Evolutionary conservation across 2,329 filamentous ascomycete species (phyloP).

Genomic region (Exophiala mesophila): DNA sequence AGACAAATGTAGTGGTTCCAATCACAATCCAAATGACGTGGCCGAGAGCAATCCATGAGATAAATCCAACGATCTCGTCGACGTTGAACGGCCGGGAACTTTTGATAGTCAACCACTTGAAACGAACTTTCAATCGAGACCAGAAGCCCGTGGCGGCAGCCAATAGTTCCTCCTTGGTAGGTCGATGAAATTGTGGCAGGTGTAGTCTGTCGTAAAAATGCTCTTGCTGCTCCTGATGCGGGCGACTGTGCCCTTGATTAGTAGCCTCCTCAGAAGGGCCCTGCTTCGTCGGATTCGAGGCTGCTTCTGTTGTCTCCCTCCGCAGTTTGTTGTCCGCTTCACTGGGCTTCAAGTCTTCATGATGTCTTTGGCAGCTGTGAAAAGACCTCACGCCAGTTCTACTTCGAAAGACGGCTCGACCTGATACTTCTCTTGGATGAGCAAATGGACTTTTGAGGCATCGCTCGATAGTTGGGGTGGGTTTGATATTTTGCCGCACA

Average conservation of each 20-base stretch:
- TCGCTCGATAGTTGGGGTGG: background rate
- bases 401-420: background rate
- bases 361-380: conserved; percentile 1
- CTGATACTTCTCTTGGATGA: background rate
- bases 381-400: conserved; percentile 4
- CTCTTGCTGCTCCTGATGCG: conserved; percentile 29
- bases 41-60: conserved; percentile 90
- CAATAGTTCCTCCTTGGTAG: conserved; percentile 88
- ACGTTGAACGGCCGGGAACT: conserved; percentile 91
- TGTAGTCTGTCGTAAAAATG: conserved; percentile 59
- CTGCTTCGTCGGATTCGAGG: conserved; percentile 15
- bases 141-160: conserved; percentile 89
- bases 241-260: conserved; percentile 11
- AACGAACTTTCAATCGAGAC: conserved; percentile 80
- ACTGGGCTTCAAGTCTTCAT: conserved; percentile 27
- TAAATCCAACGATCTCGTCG: conserved; percentile 92
- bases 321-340: conserved; percentile 18
- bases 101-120: conserved; percentile 97
- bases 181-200: conserved; percentile 71
- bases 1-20: conserved; percentile 96
- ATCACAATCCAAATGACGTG: conserved; percentile 95
- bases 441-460: background rate
- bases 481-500: background rate
- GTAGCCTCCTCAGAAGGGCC: conserved; percentile 25
- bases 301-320: conserved; percentile 16